A percentile compares a stretch with the other conserved stretches of the same genome.
These are phyloP conservation scores for Tremella fuciformis DNA, from an alignment of 768 basidiomycete species.

Conservation along the genomic window DNA sequence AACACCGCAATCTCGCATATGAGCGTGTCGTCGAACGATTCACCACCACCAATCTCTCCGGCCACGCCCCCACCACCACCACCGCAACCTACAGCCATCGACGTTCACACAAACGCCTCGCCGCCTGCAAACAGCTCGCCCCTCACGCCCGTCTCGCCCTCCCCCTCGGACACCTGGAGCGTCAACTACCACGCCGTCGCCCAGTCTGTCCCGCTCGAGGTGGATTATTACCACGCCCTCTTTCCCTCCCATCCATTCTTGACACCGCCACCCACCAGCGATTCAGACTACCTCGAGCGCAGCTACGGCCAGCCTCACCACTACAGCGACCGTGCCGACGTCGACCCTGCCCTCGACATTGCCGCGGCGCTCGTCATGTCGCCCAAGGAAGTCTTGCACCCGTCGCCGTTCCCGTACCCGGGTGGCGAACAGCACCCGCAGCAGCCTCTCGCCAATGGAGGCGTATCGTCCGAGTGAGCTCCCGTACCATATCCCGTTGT, in stretches of 20 bases:
- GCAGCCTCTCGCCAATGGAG: no score
- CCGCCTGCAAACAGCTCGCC: not conserved
- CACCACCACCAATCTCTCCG: no score
- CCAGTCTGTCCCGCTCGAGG: not conserved
- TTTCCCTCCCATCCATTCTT: not conserved
- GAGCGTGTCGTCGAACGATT: no score
- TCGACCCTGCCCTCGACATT: no score
- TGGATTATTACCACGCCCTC: conserved; percentile 1
- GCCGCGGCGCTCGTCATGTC: not conserved
- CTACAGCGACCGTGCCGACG: no score
- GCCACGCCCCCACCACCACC: no score
- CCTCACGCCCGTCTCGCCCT: conserved; percentile 6
- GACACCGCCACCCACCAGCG: conserved; percentile 3
- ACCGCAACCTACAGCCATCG: not conserved
- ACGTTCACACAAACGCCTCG: conserved; percentile 1
- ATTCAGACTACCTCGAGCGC: not conserved
- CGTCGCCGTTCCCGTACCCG: not conserved
- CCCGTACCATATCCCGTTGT: no score
- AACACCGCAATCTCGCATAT: no score
- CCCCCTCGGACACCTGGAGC: not conserved
- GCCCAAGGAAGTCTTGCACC: conserved; percentile 1
- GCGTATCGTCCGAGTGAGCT: no score
- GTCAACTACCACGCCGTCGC: not conserved
- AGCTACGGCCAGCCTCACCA: no score
- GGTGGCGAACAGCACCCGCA: no score